Conservation (phyloP, 768 basidiomycete genomes). For the Tylopilus sp. region DNA sequence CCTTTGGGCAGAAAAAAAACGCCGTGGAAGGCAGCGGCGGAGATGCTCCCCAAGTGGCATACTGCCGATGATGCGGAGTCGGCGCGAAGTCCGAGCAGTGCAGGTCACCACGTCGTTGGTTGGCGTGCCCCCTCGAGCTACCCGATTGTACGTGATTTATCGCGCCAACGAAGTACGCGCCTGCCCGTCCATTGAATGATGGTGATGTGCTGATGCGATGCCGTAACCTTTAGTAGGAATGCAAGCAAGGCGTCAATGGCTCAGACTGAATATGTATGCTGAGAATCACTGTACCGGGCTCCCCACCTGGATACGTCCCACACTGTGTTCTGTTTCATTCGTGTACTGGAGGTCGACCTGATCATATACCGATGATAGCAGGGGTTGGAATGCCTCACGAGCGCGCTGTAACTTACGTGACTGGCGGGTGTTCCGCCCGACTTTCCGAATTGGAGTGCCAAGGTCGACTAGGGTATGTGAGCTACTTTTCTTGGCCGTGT, state of each 20-base stretch:
- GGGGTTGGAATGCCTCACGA: neutral
- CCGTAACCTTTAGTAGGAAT: neutral
- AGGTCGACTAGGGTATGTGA: neutral
- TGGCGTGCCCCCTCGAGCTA: too few species aligned
- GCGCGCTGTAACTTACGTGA: neutral
- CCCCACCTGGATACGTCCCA: neutral
- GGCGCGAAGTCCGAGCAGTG: neutral
- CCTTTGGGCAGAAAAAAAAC: neutral
- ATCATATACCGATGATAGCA: neutral
- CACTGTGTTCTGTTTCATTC: neutral
- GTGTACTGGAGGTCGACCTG: neutral
- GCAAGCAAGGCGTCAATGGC: neutral
- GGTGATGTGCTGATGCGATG: neutral
- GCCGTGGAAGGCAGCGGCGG: neutral
- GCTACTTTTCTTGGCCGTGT: neutral
- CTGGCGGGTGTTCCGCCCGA: slow-evolving; percentile 1
- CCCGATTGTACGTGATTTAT: neutral
- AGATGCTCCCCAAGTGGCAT: neutral
- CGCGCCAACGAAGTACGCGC: neutral
- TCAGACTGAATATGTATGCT: neutral
- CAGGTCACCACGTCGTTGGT: neutral
- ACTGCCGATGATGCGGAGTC: neutral
- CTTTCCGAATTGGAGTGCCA: neutral
- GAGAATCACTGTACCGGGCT: too few species aligned
- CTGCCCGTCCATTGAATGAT: neutral